Conservation (phyloP, 352 stramenopile genomes). For the Plasmopara viticola region DNA sequence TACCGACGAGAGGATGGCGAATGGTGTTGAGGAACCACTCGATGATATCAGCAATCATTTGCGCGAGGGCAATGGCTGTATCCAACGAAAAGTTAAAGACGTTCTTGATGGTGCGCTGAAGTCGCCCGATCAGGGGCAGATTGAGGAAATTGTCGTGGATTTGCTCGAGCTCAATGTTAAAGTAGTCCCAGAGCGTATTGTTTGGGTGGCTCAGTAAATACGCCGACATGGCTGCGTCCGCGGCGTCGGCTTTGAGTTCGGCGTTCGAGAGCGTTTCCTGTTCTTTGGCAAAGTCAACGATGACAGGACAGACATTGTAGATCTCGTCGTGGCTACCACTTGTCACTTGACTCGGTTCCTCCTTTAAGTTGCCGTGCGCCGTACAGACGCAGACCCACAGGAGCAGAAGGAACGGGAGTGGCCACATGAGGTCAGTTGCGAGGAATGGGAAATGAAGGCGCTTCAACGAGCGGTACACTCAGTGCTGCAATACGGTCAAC, state of each 20-base stretch:
- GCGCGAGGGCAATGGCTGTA: constrained; percentile 10
- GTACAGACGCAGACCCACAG: constrained; percentile 14
- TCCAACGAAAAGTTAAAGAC: constrained; percentile 13
- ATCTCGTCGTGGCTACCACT: not conserved
- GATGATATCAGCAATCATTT: constrained; percentile 14
- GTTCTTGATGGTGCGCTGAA: constrained; percentile 10
- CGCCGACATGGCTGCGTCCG: constrained; percentile 17
- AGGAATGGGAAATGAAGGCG: no score
- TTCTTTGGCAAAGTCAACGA: constrained; percentile 17
- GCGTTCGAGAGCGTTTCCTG: constrained; percentile 13
- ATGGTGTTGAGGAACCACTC: constrained; percentile 20
- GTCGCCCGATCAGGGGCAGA: constrained; percentile 1
- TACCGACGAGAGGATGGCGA: constrained; percentile 13
- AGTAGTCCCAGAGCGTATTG: constrained; percentile 26
- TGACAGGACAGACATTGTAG: constrained; percentile 22
- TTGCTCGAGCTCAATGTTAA: constrained; percentile 20
- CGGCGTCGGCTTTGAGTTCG: constrained; percentile 19
- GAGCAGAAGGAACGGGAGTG: constrained; percentile 5
- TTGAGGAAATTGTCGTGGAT: constrained; percentile 12
- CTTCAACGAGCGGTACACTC: no score
- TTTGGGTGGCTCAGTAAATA: constrained; percentile 22
- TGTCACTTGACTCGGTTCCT: not conserved
- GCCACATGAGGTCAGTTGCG: no score
- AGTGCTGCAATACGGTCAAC: no score
- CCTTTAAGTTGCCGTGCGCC: constrained; percentile 2